Evolutionary conservation across 257 asterid genomes (phyloP), one percentile per base, ranked within the genome.

Genomic region (Penstemon barbatus): DNA sequence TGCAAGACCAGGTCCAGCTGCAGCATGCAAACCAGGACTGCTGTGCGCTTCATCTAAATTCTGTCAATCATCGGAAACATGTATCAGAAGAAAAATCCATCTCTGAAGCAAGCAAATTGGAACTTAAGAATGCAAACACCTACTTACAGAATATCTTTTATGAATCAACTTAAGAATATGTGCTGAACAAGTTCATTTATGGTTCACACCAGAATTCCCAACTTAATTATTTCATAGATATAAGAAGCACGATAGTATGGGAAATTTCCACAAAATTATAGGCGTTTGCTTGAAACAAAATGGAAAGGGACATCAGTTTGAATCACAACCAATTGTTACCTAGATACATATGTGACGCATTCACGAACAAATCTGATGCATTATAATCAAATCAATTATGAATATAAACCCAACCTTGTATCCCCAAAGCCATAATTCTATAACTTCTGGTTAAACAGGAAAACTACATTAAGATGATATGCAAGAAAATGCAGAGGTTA

Each of bases 11-110:
- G 95, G 92, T 77, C 99, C 99, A 69, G 99, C 98, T 50, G 98
- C 98, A 74, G 89, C 93, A 81, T 87, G 96, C 91, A 94, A 83
- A 75, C 99, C 98, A 49, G 93, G 95, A 76, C 98, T 91, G 80
- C 98, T 89, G 75, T 87, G 97, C n/a, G 84, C 97, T 87, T 94
- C 99, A 77, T 94, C 99, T 76, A 94, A 79, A 78, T 81, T 94
- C 99, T 94, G 90, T 59, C 55, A 60, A 41, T 19, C 76, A 75
- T 18, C 69, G 68, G 62, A 82, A 71, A 50, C 57, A 60, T 5
- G 64, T 8, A 67, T 60, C 65, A 60, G 56, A 36, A 59, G 66
- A 70, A 62, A 58, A 48, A 57, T 57, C 57, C 65, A 64, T 59
- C 57, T 76, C 61, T 40, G 37, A 53, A 19, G 68, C 13, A 58